Base-by-base conservation (phyloP, 2,329 filamentous ascomycete genomes). In the Microdochium nivale region DNA sequence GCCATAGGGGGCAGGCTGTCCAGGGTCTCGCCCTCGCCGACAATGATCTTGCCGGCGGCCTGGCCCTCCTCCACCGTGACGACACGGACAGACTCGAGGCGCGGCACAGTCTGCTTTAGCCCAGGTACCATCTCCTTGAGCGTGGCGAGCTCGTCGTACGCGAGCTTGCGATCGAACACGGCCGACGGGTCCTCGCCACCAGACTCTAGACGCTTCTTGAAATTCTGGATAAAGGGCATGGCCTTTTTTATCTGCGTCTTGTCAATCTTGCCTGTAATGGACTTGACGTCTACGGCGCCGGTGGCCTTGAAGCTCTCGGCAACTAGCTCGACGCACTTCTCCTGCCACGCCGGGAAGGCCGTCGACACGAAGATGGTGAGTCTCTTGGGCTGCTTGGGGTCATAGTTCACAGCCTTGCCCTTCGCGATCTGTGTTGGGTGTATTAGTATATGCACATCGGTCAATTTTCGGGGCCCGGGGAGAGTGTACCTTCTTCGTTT, bases 201-300 rank as follows among this genome's bases (percentile, higher is more conserved):
- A 23, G 40, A 44, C 52, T 90, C 77, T 52, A 99, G 79, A 50
- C 88, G 83, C 68, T 81, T 88, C 84, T 96, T 96, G 54, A 97
- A 75, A 7, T 68, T 72, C 72, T 97, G 91, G 49, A 96, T 85
- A 64, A 96, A 97, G 0, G 94, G 94, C 92, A 97, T 97, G 2
- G 90, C 92, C 73, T 95, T 94, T 82, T 97, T 99, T 79, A 90
- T 90, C 71, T 95, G 88, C 52, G 81, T 83, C 75, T 95, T 95
- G 67, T 95, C 88, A 64, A 54, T 58, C 25, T 53, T 54, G 16
- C 95, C 85, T 57, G 66, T 51, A 51, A 87, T 71, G 10, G 75
- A 72, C 57, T 87, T 75, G 58, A 72, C 81, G 48, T 78, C 59
- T 19, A 49, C 53, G 23, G 52, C 24, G 44, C 56, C 56, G 55